Percentiles rank a stretch among this genome's conserved stretches.
phyloP scores from a whole-genome alignment of 1,284 basidiomycete species.

The Earliella scabrosa region DNA sequence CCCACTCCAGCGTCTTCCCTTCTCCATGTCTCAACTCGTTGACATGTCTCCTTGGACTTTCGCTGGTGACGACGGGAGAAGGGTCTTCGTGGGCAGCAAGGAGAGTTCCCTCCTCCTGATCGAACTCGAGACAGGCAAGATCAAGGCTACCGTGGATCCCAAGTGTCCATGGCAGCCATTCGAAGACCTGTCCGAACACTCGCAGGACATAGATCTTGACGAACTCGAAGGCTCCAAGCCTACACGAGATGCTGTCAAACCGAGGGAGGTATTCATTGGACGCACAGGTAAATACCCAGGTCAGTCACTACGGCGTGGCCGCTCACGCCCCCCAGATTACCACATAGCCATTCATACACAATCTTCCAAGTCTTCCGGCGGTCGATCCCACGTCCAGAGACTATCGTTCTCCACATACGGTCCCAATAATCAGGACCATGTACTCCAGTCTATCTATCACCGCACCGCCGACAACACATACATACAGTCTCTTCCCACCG shows the following conservation, averaged over 20 bases:
- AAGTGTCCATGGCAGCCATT: slow-evolving; percentile 79
- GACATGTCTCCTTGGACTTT: slow-evolving; percentile 87
- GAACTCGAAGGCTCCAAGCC: slow-evolving; percentile 68
- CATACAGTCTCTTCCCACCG: slow-evolving; percentile 78
- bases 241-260: slow-evolving; percentile 39
- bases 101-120: slow-evolving; percentile 82
- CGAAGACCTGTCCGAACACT: slow-evolving; percentile 51
- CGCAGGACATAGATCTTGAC: slow-evolving; percentile 55
- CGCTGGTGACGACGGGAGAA: slow-evolving; percentile 62
- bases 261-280: slow-evolving; percentile 77
- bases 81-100: slow-evolving; percentile 86
- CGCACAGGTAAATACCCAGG: slow-evolving; percentile 68
- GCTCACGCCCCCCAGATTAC: slow-evolving; percentile 56
- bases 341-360: slow-evolving; percentile 70
- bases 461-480: slow-evolving; percentile 77
- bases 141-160: slow-evolving; percentile 79
- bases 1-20: slow-evolving; percentile 80
- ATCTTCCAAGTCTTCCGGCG: slow-evolving; percentile 39
- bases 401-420: slow-evolving; percentile 85
- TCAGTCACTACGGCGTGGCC: background rate
- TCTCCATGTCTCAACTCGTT: slow-evolving; percentile 86
- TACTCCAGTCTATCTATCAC: slow-evolving; percentile 66
- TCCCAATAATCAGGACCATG: slow-evolving; percentile 78
- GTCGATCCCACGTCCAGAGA: slow-evolving; percentile 65
- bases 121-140: slow-evolving; percentile 81